These are phyloP conservation scores for Tetraselmis chui DNA, from an alignment of 139 green algal genomes.

Conservation along the genomic window DNA sequence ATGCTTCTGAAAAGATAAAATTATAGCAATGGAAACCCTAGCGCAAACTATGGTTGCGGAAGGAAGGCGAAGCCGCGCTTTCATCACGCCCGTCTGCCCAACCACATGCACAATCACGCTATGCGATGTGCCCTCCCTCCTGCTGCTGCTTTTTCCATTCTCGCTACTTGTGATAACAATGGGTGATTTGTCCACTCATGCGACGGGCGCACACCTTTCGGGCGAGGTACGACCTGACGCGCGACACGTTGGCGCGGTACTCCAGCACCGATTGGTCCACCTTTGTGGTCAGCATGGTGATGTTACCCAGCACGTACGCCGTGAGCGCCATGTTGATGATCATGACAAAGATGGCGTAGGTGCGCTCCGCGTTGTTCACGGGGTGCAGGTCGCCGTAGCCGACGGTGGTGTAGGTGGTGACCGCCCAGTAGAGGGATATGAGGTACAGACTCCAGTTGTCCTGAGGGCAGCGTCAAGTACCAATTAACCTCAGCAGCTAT, in stretches of 20 bases:
- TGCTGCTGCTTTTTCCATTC: too few relatives aligned
- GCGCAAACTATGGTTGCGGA: too few relatives aligned
- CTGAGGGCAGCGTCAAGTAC: too few relatives aligned
- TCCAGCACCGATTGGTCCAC: background rate
- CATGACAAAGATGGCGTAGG: background rate
- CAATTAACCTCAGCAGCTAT: too few relatives aligned
- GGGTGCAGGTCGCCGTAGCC: background rate
- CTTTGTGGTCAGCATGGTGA: background rate
- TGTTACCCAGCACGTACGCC: background rate
- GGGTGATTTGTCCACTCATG: background rate
- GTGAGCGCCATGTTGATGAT: background rate
- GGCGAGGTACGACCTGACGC: background rate
- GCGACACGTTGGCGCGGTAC: background rate
- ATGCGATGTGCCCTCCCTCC: too few relatives aligned
- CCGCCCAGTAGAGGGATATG: background rate
- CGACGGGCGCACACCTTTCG: background rate
- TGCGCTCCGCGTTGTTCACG: background rate
- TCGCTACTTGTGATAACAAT: too few relatives aligned
- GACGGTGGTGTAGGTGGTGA: background rate
- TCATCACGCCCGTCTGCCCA: too few relatives aligned
- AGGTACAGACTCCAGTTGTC: background rate
- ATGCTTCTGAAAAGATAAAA: too few relatives aligned
- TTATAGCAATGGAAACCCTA: too few relatives aligned
- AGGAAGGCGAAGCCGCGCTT: too few relatives aligned
- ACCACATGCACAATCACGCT: too few relatives aligned